A percentile compares a stretch with the other conserved stretches of the same genome.
phyloP scores from a whole-genome alignment of 1,284 basidiomycete genomes.

The Ceratobasidium sp. region DNA sequence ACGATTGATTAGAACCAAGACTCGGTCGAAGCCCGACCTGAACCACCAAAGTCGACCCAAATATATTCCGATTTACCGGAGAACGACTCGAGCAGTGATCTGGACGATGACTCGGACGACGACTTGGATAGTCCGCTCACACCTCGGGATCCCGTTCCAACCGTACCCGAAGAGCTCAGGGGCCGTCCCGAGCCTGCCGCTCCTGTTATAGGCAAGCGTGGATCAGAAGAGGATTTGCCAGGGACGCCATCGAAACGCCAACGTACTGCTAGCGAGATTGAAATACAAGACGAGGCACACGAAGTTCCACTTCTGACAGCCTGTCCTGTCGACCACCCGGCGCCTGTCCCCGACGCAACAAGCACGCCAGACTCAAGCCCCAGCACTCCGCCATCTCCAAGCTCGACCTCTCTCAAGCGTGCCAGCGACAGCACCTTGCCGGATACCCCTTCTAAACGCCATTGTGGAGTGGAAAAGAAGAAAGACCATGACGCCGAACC shows the following conservation, averaged over 20 bases:
- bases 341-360: not conserved
- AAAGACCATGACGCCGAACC: not conserved
- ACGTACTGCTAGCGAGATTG: not conserved
- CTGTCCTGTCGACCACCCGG: not conserved
- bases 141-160: not conserved
- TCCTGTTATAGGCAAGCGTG: not conserved
- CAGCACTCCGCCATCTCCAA: not conserved
- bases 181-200: too few species aligned
- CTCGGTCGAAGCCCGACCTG: too few species aligned
- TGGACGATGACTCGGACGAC: not conserved
- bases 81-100: too few species aligned
- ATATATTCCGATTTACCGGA: not conserved
- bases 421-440: not conserved
- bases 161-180: not conserved
- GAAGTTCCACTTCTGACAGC: not conserved
- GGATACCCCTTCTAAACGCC: not conserved
- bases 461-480: not conserved
- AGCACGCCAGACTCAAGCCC: not conserved
- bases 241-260: not conserved
- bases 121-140: not conserved
- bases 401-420: not conserved
- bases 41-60: not conserved
- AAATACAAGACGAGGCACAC: not conserved
- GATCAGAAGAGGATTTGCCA: not conserved
- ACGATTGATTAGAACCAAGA: not conserved